phyloP scores from a whole-genome alignment of 352 stramenopile genomes.

The Phytopythium kandeliae region DNA sequence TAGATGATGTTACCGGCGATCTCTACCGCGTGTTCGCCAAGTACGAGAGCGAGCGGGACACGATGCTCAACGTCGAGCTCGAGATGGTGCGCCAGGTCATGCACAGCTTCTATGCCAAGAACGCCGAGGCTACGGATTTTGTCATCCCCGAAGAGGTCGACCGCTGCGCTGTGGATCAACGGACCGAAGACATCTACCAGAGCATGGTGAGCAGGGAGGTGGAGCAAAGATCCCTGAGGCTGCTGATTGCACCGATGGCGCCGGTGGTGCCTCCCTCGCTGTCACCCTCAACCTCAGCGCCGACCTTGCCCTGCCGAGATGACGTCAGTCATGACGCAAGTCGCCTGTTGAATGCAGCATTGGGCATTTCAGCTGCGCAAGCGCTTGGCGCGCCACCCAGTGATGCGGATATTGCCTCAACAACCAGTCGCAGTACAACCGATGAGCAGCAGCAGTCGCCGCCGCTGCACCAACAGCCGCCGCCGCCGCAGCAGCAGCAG shows the following conservation, averaged over 20 bases:
- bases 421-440: not conserved
- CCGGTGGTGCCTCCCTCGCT: not conserved
- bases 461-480: too few relatives aligned
- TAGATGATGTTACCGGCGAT: constrained; percentile 52
- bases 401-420: not conserved
- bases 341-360: not conserved
- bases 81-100: constrained; percentile 80
- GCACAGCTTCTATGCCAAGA: constrained; percentile 74
- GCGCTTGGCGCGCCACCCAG: not conserved
- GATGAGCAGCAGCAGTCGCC: constrained; percentile 2
- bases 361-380: not conserved
- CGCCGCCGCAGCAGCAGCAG: constrained; percentile 1
- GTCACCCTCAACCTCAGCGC: not conserved
- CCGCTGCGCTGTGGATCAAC: constrained; percentile 33
- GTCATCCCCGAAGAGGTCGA: constrained; percentile 50
- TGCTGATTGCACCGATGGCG: constrained; percentile 6
- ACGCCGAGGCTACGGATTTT: constrained; percentile 64
- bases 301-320: not conserved
- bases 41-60: constrained; percentile 68
- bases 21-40: constrained; percentile 76
- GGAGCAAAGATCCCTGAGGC: constrained; percentile 25
- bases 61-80: constrained; percentile 72
- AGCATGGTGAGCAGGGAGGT: constrained; percentile 51
- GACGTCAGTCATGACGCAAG: not conserved
- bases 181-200: constrained; percentile 54